Conservation (phyloP, 768 basidiomycete genomes). For the Boletus fagicola region DNA sequence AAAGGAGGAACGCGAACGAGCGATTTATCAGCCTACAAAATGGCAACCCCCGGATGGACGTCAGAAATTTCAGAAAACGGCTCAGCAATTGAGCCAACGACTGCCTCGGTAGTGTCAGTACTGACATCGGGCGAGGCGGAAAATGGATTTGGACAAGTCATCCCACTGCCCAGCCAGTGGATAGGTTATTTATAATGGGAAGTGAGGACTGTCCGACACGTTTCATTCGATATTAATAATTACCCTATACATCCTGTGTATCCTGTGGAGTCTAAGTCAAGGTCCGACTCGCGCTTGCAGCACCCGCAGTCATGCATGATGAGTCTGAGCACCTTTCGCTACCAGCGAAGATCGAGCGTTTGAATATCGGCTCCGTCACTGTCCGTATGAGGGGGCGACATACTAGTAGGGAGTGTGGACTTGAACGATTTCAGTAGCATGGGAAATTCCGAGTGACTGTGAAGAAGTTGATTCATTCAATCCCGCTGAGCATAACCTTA, state of each 20-base stretch:
- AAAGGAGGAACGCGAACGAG: conserved; percentile 3
- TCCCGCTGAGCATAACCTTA: too few relatives aligned
- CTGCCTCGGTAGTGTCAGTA: not conserved
- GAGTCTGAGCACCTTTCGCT: not conserved
- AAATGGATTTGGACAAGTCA: not conserved
- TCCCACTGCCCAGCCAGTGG: not conserved
- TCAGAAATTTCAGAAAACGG: conserved; percentile 5
- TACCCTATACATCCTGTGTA: not conserved
- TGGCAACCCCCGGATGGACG: not conserved
- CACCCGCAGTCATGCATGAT: not conserved
- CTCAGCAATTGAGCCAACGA: conserved; percentile 2
- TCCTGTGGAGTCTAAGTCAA: not conserved
- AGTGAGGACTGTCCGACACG: not conserved
- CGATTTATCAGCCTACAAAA: not conserved
- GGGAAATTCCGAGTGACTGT: too few relatives aligned
- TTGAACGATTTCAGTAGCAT: too few relatives aligned
- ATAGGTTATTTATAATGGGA: not conserved
- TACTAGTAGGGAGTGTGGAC: too few relatives aligned
- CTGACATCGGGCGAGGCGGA: not conserved
- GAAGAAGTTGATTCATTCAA: too few relatives aligned
- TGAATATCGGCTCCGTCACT: too few relatives aligned
- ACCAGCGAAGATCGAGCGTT: too few relatives aligned
- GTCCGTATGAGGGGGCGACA: too few relatives aligned
- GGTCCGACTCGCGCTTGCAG: not conserved
- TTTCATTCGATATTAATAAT: too few relatives aligned